phyloP scores from a whole-genome alignment of 1,139 yeast genomes.

The Geotrichum candidum region DNA sequence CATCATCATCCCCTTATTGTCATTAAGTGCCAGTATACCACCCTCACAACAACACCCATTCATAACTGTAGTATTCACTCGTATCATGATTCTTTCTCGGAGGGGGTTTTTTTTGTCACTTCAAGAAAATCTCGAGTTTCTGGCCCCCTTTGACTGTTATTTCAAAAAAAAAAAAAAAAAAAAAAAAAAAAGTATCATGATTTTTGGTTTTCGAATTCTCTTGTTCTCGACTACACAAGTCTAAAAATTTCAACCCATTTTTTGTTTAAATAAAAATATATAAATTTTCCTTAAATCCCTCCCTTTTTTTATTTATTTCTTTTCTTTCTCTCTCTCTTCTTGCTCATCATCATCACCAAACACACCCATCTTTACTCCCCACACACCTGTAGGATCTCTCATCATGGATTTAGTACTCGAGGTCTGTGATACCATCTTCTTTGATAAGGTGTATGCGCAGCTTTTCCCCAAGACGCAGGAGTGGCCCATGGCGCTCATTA shows the following conservation, averaged over 20 bases:
- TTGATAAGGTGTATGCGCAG: conserved; percentile 68
- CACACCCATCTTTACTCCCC: neutral
- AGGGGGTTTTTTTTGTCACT: no score
- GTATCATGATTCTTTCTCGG: no score
- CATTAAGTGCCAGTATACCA: no score
- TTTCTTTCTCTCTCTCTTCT: neutral
- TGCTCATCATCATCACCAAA: neutral
- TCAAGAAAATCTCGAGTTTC: neutral
- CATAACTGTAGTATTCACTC: no score
- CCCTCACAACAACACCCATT: no score
- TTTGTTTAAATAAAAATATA: neutral
- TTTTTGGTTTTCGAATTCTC: neutral
- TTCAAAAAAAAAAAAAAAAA: no score
- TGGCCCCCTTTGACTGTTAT: neutral
- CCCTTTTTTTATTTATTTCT: neutral
- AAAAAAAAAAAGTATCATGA: neutral
- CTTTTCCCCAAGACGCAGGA: conserved; percentile 39
- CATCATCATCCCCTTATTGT: no score
- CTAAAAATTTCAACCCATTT: neutral
- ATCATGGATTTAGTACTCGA: conserved; percentile 87
- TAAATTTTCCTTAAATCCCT: neutral
- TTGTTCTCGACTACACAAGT: neutral
- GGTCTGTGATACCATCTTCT: conserved; percentile 58
- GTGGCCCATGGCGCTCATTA: conserved; percentile 11
- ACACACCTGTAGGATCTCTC: neutral